Base-by-base conservation (phyloP, 495 filamentous ascomycete species). In the Collariella sp. region DNA sequence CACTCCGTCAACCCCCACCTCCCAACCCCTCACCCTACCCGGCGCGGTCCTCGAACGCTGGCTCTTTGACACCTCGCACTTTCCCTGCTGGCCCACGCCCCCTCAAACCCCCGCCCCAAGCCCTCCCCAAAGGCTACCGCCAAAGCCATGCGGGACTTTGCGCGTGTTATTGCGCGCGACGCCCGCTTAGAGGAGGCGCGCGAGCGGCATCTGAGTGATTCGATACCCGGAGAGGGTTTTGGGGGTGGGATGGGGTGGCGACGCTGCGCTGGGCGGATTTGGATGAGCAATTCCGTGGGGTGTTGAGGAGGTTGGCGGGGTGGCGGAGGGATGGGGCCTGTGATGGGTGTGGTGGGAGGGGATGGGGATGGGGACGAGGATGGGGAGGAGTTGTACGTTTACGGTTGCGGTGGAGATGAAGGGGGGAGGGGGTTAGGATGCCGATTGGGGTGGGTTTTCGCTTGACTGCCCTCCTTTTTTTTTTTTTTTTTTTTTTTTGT, bases 321-420 rank as follows among this genome's bases (percentile, higher is more conserved):
- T 79, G 20, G 82, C 82, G 57, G 77, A 83, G 41, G 74, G 72
- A 71, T 95, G 59, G 74, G 63, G 2, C 76, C 83, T 2, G 62
- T 95, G 54, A 88, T 89, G 20, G 13, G 26, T 19, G 16, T 4
- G 4, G 40, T 4, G 40, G 16, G 18, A 6, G 13, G 4, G 19
- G 43, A n/a, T 1, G 16, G 43, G 15, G 22, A 46, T 6, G 43
- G n/a, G 42, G 42, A 9, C n/a, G 42, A n/a, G 1, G 43, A 16
- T 10, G 36, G 9, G 48, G 38, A 34, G 0, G 70, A 77, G 19
- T 79, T 94, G 90, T 68, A 86, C 86, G 16, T 97, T 88, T 62
- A 95, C 88, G 13, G 74, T 97, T 23, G 88, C 85, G 31, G 83
- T 96, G 24, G 93, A 97, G 70, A 72, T 96, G 56, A 79, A 82